Evolutionary conservation across 768 basidiomycete species (phyloP).

Genomic region (Tricholoma hemisulphureum): DNA sequence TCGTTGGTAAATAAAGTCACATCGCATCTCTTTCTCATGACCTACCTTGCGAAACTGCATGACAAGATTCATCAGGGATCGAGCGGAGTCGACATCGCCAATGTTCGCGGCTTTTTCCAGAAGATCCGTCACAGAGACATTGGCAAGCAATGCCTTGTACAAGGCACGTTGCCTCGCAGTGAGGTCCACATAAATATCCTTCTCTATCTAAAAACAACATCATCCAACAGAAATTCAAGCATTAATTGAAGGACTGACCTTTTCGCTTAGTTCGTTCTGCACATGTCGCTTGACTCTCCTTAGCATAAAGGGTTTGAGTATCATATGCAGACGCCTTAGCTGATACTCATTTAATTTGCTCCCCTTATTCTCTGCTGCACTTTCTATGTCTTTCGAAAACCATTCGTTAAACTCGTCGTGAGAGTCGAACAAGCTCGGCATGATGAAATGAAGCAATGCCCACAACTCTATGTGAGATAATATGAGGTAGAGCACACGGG

Average conservation of each 20-base stretch:
- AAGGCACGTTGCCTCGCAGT: slow-evolving; percentile 89
- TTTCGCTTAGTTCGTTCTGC: slow-evolving; percentile 99
- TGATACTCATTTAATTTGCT: slow-evolving; percentile 94
- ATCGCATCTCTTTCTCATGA: not conserved
- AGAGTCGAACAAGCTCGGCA: slow-evolving; percentile 98
- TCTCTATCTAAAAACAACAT: slow-evolving; percentile 72
- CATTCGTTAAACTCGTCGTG: slow-evolving; percentile 99
- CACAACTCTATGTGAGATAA: slow-evolving; percentile 69
- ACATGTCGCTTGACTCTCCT: slow-evolving; percentile 96
- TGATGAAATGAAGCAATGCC: slow-evolving; percentile 99
- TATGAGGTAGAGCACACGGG: slow-evolving; percentile 2
- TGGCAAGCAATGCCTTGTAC: slow-evolving; percentile 86
- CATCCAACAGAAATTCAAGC: not conserved
- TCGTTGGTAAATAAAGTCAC: not conserved
- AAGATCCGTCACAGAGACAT: slow-evolving; percentile 93
- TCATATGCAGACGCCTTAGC: slow-evolving; percentile 93
- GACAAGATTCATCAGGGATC: slow-evolving; percentile 97
- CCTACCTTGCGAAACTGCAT: slow-evolving; percentile 98
- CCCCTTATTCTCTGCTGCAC: slow-evolving; percentile 86
- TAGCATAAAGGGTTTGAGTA: slow-evolving; percentile 98
- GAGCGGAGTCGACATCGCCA: slow-evolving; percentile 87
- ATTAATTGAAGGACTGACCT: slow-evolving; percentile 49
- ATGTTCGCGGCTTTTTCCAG: slow-evolving; percentile 90
- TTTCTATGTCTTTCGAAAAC: slow-evolving; percentile 99
- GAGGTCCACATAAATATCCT: slow-evolving; percentile 91